Base-by-base conservation (phyloP, 148 eudicot species). In the Camellia japonica region DNA sequence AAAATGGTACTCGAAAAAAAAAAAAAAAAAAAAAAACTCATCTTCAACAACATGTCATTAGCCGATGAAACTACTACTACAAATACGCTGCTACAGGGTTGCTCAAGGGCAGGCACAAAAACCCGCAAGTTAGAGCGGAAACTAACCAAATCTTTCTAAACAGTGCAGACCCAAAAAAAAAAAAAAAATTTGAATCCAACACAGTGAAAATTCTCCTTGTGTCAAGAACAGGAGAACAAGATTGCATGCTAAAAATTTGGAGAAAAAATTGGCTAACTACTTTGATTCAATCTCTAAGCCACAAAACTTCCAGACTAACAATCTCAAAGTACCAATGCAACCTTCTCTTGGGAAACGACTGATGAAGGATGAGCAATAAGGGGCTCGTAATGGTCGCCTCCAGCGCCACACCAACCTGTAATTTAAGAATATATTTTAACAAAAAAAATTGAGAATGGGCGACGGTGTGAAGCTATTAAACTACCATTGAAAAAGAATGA, bases 321-420 rank as follows among this genome's bases (percentile, higher is more conserved):
- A 46, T 81, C 87, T 89, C 87, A 95, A 43, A 95, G 97, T 79
- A 93, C 91, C 85, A 95, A 63, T 7, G 89, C 98, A 70, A 90
- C 96, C 83, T 95, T 95, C 78, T 95, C 98, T 62, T 81, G 91
- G 46, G 93, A 90, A 54, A 86, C 81, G 3, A 76, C 59, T 7
- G 91, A 6, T 51, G 87, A 90, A 12, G 90, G 86, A 79, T 88
- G 92, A 19, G 98, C 97, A 72, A 90, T 86, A 73, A 95, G 86
- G 68, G 98, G 98, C 87, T 93, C 98, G n/a, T 95, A 95, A 80
- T 93, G 98, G 75, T 95, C 98, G 16, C 86, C 98, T 81, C 98
- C 98, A 7, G 94, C 97, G 42, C 97, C 94, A 78, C 97, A 95
- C 97, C 98, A 95, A 71, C 97, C 95, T 91, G 91, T n/a, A 60